Conservation (phyloP, 1,284 basidiomycete species). For the Ustilago crameri region DNA sequence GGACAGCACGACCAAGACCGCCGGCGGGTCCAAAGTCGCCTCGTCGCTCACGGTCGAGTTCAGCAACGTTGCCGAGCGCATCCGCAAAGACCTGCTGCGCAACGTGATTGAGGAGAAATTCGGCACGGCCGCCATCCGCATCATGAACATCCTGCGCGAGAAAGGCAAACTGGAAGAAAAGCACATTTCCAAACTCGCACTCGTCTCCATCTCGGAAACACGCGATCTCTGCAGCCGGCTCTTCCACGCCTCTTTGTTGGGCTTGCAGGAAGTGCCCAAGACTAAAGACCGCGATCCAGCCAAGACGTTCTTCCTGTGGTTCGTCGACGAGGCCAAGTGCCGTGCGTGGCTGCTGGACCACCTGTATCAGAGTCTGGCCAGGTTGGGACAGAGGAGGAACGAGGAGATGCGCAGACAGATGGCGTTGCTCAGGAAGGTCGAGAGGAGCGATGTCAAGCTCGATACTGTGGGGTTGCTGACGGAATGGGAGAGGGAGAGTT, state of each 20-base stretch:
- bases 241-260: constrained; percentile 61
- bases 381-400: constrained; percentile 53
- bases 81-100: constrained; percentile 81
- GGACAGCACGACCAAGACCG: constrained; percentile 49
- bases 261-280: constrained; percentile 66
- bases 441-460: constrained; percentile 61
- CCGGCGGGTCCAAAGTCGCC: constrained; percentile 49
- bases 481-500: constrained; percentile 56
- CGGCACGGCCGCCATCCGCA: constrained; percentile 84
- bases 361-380: constrained; percentile 56
- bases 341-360: constrained; percentile 64
- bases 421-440: constrained; percentile 56
- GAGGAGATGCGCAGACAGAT: constrained; percentile 55
- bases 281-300: constrained; percentile 62
- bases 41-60: constrained; percentile 78
- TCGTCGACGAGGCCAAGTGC: constrained; percentile 61
- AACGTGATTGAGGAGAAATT: constrained; percentile 84
- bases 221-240: constrained; percentile 83
- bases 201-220: constrained; percentile 89
- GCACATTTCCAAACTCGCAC: constrained; percentile 90
- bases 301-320: constrained; percentile 67
- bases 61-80: constrained; percentile 77
- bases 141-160: constrained; percentile 82
- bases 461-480: constrained; percentile 50
- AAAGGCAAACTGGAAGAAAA: constrained; percentile 98